phyloP scores from a whole-genome alignment of 1,284 basidiomycete species.

The Malassezia sp. region DNA sequence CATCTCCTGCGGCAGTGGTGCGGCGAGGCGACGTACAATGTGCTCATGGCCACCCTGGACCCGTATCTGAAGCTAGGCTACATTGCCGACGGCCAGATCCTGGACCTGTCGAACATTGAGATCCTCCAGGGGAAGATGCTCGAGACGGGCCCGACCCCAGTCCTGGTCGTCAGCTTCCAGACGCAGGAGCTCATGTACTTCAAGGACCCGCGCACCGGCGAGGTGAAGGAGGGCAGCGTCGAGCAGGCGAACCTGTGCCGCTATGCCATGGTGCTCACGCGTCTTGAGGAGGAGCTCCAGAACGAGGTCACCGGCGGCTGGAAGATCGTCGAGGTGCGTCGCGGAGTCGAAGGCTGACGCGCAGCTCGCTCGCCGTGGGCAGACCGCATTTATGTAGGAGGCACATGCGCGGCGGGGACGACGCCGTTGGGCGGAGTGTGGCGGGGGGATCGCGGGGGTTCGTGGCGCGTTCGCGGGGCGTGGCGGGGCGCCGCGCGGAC shows the following conservation, averaged over 20 bases:
- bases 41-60: slow-evolving; percentile 93
- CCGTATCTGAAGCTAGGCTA: slow-evolving; percentile 77
- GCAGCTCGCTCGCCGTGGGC: slow-evolving; percentile 51
- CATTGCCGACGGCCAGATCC: slow-evolving; percentile 48
- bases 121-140: slow-evolving; percentile 49
- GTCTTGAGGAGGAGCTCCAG: slow-evolving; percentile 54
- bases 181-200: slow-evolving; percentile 91
- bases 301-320: slow-evolving; percentile 90
- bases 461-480: too few species aligned
- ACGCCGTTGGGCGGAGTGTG: too few species aligned
- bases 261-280: slow-evolving; percentile 82
- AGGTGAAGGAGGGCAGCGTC: slow-evolving; percentile 74
- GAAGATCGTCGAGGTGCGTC: slow-evolving; percentile 97
- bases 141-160: slow-evolving; percentile 68
- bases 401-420: too few species aligned
- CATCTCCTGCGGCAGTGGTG: slow-evolving; percentile 82
- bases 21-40: slow-evolving; percentile 80
- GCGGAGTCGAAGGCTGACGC: too few species aligned
- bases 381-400: slow-evolving; percentile 19
- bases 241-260: slow-evolving; percentile 81
- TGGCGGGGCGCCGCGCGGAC: too few species aligned
- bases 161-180: slow-evolving; percentile 83
- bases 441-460: too few species aligned
- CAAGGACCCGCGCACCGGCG: slow-evolving; percentile 73
- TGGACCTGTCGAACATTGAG: slow-evolving; percentile 39